phyloP scores from a whole-genome alignment of 176 grass and related monocot genomes.

The Leersia perrieri region DNA sequence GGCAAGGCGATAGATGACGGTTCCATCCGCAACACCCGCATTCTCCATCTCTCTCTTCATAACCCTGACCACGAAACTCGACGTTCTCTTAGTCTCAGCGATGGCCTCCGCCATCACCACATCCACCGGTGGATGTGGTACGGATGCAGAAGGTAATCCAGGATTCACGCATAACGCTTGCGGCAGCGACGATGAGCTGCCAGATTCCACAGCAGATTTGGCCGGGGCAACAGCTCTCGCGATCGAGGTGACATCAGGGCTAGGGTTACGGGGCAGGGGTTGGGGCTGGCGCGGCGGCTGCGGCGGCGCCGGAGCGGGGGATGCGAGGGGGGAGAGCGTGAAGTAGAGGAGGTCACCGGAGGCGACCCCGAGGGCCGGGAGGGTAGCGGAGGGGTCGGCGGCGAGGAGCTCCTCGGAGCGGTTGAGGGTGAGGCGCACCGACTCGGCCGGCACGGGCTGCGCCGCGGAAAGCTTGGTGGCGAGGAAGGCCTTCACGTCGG shows the following conservation, averaged over 20 bases:
- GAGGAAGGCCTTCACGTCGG: slow-evolving; percentile 59
- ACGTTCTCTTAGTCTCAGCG: neutral
- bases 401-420: slow-evolving; percentile 71
- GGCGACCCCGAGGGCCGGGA: slow-evolving; percentile 65
- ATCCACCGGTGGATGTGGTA: slow-evolving; percentile 16
- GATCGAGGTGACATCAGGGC: neutral
- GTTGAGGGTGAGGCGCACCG: slow-evolving; percentile 89
- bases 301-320: slow-evolving; percentile 3
- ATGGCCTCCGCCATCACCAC: slow-evolving; percentile 31
- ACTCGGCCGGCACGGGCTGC: slow-evolving; percentile 55
- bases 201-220: neutral
- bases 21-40: slow-evolving; percentile 3
- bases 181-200: neutral
- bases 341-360: slow-evolving; percentile 84
- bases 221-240: neutral
- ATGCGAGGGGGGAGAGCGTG: slow-evolving; percentile 40
- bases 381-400: slow-evolving; percentile 35
- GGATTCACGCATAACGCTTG: neutral
- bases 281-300: neutral
- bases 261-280: slow-evolving; percentile 14
- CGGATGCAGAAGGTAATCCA: neutral
- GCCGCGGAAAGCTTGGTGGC: slow-evolving; percentile 43
- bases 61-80: slow-evolving; percentile 34
- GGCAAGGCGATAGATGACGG: slow-evolving; percentile 34
- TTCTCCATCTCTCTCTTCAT: slow-evolving; percentile 52